Base-by-base conservation (phyloP, 129 eudicot genomes). In the Escallonia herrerae region DNA sequence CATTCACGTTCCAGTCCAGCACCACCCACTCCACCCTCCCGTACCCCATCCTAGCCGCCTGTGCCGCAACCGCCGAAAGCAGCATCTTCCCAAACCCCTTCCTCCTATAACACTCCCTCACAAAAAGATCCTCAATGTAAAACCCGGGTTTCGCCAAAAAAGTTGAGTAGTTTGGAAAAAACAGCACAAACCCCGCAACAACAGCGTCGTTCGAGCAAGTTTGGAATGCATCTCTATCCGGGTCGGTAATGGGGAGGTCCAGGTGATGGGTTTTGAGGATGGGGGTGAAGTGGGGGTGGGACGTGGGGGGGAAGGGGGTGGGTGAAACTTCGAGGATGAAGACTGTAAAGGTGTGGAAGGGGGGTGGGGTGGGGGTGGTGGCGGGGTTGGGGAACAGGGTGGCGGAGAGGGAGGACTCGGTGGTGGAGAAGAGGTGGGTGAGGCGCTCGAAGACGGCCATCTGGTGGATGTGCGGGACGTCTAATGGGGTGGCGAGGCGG, bases 21-120 rank as follows among this genome's bases (percentile, higher is more conserved):
- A 91, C 96, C 37, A 74, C 86, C 98, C 98, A 91, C 66, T 91
- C 98, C 72, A 91, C 91, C 57, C 87, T 73, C 44, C 95, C 95
- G 40, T 81, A 85, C 59, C 91, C 96, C 86, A 91, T 82, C 74
- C 49, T 80, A 45, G 86, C 91, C 37, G 97, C 96, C 74, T 85
- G 95, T 33, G 67, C 66, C 45, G 95, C 97, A 66, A 91, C 97
- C 60, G 89, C 90, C 42, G 89, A 63, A 62, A 91, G 9, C 72
- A 91, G 51, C 85, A 85, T 76, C 79, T 60, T 74, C 77, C 97
- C 97, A 6, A 91, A 51, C n/a, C 97, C 96, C 58, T 78, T 80
- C 78, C 90, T 79, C 74, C 97, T 38, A n/a, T 87, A 87, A 73
- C 90, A 56, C 82, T 91, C 97, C 72, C 97, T 81, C 70, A 91